Base-by-base conservation (phyloP, 768 basidiomycete species). In the Tylopilus intermedius region DNA sequence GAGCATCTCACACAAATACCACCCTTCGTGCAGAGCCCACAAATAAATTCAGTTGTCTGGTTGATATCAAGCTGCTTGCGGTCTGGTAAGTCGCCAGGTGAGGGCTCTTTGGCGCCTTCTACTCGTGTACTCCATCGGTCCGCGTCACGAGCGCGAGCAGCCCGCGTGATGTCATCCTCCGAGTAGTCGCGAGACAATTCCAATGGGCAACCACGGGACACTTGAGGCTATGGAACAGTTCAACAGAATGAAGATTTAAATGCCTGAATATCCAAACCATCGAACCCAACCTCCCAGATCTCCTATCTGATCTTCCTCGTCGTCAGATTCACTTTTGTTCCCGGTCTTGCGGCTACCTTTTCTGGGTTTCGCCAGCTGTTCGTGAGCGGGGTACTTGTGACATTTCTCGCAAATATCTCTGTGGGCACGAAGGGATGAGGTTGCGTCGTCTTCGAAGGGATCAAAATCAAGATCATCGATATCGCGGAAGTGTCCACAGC, bases 151-250 rank as follows among this genome's bases (percentile, higher is more conserved):
- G 77, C 75, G 40, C 75, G 75, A 21, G 79, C 80, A 52, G 87
- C 87, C 60, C 78, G 82, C 33, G 83, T 70, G 29, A 94, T 85
- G 56, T 90, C 87, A 33, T 84, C 35, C 81, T 80, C 63, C 89
- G 84, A 18, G 74, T 74, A 43, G 63, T 67, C 13, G 84, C 77
- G 26, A 93, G 72, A 64, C 90, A 93, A 35, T 68, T 77, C 88
- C 87, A 92, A 64, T 93, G 90, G 37, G 80, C 80, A 21, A 77
- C 75, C 41, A 90, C 81, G 13, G 88, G 85, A 55, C 90, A 94
- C 65, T 82, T 86, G 39, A 90, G 74, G 64, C 89, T 91, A 51
- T 22, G 26, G 45, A 62, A 46, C 22, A 2, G 39, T 7, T 67
- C 8, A 65, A 45, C 39, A 54, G 35, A 15, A 38, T 30, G 40